phyloP scores from a whole-genome alignment of 2,329 filamentous ascomycete species.

The Fusarium floridanum region DNA sequence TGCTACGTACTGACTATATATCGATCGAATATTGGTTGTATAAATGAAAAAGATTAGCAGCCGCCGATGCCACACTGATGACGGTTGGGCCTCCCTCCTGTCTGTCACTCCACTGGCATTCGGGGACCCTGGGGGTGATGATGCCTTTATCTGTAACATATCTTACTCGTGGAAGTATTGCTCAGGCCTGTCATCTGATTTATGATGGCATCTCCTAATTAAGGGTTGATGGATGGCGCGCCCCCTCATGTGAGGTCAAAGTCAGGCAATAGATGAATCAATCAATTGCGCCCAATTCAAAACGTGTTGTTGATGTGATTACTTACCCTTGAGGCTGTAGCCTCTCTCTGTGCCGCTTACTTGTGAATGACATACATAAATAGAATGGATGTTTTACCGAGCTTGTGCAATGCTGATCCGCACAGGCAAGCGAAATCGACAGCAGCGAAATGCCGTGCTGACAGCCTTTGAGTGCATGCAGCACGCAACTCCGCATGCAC shows the following conservation, averaged over 20 bases:
- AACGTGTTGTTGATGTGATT: neutral
- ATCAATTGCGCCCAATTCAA: neutral
- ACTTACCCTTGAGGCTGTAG: neutral
- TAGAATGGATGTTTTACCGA: neutral
- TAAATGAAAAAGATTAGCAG: slow-evolving; percentile 2
- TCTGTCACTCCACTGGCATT: slow-evolving; percentile 11
- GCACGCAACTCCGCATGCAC: slow-evolving; percentile 2
- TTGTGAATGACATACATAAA: neutral
- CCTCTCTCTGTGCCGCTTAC: neutral
- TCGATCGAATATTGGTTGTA: neutral
- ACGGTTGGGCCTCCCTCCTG: slow-evolving; percentile 13
- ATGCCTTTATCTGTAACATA: slow-evolving; percentile 31
- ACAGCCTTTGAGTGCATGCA: slow-evolving; percentile 6
- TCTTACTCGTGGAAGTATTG: slow-evolving; percentile 14
- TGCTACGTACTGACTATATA: neutral
- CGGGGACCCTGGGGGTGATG: neutral
- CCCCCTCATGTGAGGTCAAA: slow-evolving; percentile 2
- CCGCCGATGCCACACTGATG: slow-evolving; percentile 14
- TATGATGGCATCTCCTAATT: slow-evolving; percentile 1
- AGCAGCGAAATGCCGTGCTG: slow-evolving; percentile 2
- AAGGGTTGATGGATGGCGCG: neutral
- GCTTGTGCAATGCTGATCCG: neutral
- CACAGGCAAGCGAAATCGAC: slow-evolving; percentile 1
- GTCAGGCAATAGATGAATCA: neutral
- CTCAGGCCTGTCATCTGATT: neutral